Evolutionary conservation across 106 monocot genomes (phyloP).

Genomic region (Acanthochlamys bracteata): DNA sequence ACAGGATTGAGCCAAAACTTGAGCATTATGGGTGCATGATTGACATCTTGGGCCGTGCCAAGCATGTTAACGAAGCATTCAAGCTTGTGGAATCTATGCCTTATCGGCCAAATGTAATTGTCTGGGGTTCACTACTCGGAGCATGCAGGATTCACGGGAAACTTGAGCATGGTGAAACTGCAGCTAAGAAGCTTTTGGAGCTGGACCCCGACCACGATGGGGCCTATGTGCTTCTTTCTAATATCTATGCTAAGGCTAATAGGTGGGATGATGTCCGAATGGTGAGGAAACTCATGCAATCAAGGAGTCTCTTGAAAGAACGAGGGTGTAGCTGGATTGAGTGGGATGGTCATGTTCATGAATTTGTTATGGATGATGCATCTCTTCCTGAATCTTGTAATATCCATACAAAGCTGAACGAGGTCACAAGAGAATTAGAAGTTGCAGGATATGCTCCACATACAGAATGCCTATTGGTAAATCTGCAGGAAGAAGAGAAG

Average conservation of each 20-base stretch:
- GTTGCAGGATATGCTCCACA: slow-evolving; percentile 40
- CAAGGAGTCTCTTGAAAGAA: slow-evolving; percentile 32
- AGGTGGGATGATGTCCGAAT: slow-evolving; percentile 34
- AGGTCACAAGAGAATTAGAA: slow-evolving; percentile 34
- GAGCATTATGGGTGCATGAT: slow-evolving; percentile 78
- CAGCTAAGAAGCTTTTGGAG: slow-evolving; percentile 39
- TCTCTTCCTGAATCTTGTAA: slow-evolving; percentile 34
- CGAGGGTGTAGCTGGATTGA: slow-evolving; percentile 46
- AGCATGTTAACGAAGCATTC: slow-evolving; percentile 37
- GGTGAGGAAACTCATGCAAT: slow-evolving; percentile 45
- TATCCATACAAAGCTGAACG: slow-evolving; percentile 37
- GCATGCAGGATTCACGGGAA: slow-evolving; percentile 39
- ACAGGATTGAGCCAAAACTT: slow-evolving; percentile 30
- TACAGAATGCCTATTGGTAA: slow-evolving; percentile 28
- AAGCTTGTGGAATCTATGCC: slow-evolving; percentile 53
- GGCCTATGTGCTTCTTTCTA: slow-evolving; percentile 52
- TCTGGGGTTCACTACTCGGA: slow-evolving; percentile 58
- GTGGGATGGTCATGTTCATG: slow-evolving; percentile 27
- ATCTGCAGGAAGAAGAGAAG: slow-evolving; percentile 59
- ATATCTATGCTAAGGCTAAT: slow-evolving; percentile 42
- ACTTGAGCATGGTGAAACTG: slow-evolving; percentile 35
- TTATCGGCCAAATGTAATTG: slow-evolving; percentile 30
- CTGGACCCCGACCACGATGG: slow-evolving; percentile 48
- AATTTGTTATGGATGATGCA: slow-evolving; percentile 28
- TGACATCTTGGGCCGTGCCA: slow-evolving; percentile 60